Conservation (phyloP, 768 basidiomycete genomes). For the Auriculariales sp. region DNA sequence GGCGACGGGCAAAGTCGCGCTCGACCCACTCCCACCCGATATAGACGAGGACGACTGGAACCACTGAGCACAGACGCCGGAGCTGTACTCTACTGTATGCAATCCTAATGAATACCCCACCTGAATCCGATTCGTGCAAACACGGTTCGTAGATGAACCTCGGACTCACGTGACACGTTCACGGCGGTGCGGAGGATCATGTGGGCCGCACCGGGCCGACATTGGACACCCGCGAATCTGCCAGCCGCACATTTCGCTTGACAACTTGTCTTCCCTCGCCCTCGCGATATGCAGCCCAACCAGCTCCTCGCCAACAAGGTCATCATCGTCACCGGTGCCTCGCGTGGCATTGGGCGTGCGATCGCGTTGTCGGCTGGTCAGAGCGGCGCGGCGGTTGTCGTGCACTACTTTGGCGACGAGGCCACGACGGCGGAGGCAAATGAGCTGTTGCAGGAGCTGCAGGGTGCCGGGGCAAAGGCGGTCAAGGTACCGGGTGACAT, state of each 20-base stretch:
- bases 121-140: too few species aligned
- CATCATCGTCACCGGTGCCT: constrained; percentile 60
- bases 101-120: too few species aligned
- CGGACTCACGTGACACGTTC: too few species aligned
- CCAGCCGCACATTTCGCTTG: background rate
- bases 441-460: constrained; percentile 31
- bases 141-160: too few species aligned
- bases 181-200: too few species aligned
- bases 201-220: too few species aligned
- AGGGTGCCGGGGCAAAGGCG: constrained; percentile 21
- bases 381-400: constrained; percentile 48
- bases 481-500: constrained; percentile 54
- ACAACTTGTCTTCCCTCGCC: background rate
- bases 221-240: too few species aligned
- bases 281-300: constrained; percentile 2
- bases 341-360: constrained; percentile 57
- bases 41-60: too few species aligned
- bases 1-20: too few species aligned
- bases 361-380: constrained; percentile 51
- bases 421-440: constrained; percentile 35
- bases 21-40: too few species aligned
- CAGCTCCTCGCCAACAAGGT: constrained; percentile 26
- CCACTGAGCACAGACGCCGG: too few species aligned
- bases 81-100: too few species aligned
- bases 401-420: constrained; percentile 54